Base-by-base conservation (phyloP, 2,329 filamentous ascomycete species). In the Coniochaeta sp. region DNA sequence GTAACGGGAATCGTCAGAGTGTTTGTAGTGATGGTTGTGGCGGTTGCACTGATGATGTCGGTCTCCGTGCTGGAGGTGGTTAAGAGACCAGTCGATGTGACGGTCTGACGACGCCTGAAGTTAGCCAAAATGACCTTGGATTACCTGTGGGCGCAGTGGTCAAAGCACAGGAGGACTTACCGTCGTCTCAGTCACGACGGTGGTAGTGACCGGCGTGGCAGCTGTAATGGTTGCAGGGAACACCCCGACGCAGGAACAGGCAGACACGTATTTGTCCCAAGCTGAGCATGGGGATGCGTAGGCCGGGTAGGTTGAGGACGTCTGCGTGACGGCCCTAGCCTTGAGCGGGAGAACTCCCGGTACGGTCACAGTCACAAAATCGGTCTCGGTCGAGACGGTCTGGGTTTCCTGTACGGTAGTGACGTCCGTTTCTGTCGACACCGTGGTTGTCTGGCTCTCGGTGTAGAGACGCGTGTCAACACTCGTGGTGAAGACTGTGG, bases 181-280 rank as follows among this genome's bases (percentile, higher is more conserved):
- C 4, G 40, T 7, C 12, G 55, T 49, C 26, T 30, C 14, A 20
- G 40, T 52, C 22, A 52, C 51, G 3, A 31, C 30, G 27, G 33
- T 24, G 31, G 50, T 52, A 3, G 50, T 52, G 20, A 31, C 47
- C 2, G 50, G 50, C 1, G 47, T 42, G 8, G 42, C 30, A n/a
- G 18, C 46, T 9, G 31, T 52, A 16, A 49, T 32, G 31, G 50
- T 52, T 14, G 7, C 33, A 14, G 50, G 50, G 4, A 42, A 18
- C 20, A 52, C 24, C 16, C 50, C 50, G 45, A 52, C 45, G 45
- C 50, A 49, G 13, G 40, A 38, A 42, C 50, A 52, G 31, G 50
- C 50, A 16, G 40, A 48, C 14, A 42, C 42, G 13, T 49, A 52
- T 6, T 30, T 28, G 1, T 18, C 22, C 12, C 16, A 32, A 1